Evolutionary conservation across 2,329 filamentous ascomycete species (phyloP).

Genomic region (Trichophyton verrucosum): DNA sequence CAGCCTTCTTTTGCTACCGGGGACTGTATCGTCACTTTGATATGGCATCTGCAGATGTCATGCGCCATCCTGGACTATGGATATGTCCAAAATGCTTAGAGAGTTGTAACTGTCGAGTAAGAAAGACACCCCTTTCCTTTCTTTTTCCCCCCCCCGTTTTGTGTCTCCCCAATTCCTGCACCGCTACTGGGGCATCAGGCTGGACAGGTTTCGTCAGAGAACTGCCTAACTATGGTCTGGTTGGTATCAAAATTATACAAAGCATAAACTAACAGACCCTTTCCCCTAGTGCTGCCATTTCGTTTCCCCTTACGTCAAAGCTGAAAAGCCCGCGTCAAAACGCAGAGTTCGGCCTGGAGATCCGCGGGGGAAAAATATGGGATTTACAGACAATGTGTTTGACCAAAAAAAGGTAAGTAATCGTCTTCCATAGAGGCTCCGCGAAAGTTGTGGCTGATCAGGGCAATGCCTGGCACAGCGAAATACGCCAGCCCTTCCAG

Average conservation of each 20-base stretch:
- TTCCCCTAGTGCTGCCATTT: slow-evolving; percentile 24
- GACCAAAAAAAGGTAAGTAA: slow-evolving; percentile 23
- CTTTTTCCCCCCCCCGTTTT: not conserved
- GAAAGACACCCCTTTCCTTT: not conserved
- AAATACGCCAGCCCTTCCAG: slow-evolving; percentile 8
- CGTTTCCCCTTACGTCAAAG: slow-evolving; percentile 22
- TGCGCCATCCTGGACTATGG: slow-evolving; percentile 22
- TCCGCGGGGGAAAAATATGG: slow-evolving; percentile 22
- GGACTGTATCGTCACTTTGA: slow-evolving; percentile 28
- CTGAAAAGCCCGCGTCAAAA: slow-evolving; percentile 23
- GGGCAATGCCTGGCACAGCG: slow-evolving; percentile 7
- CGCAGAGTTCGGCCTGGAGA: slow-evolving; percentile 23
- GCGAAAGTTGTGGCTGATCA: not conserved
- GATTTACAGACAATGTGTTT: slow-evolving; percentile 29
- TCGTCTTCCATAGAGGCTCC: not conserved
- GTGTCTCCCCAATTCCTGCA: not conserved
- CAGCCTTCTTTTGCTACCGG: slow-evolving; percentile 27
- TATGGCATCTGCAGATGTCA: slow-evolving; percentile 20
- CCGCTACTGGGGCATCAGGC: not conserved
- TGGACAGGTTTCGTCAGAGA: not conserved
- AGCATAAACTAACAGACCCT: not conserved
- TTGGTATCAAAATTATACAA: slow-evolving; percentile 1
- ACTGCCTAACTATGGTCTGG: not conserved
- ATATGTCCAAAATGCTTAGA: slow-evolving; percentile 25
- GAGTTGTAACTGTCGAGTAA: slow-evolving; percentile 23